Evolutionary conservation across 2,329 filamentous ascomycete genomes (phyloP).

Genomic region (Huntiella savannae): DNA sequence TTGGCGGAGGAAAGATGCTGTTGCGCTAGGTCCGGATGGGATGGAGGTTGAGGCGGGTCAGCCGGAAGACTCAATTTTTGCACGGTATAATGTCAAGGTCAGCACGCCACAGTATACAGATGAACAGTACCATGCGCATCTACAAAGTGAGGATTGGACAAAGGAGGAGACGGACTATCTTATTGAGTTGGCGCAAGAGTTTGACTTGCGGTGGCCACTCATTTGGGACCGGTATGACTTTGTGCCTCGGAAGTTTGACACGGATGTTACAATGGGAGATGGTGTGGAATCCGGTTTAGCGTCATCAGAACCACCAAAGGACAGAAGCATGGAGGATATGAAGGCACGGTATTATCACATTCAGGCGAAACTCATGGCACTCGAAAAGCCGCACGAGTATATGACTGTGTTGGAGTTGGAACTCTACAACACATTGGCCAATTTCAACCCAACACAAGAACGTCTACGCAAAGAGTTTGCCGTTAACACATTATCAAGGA

Average conservation of each 20-base stretch:
- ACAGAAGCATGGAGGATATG: conserved; percentile 67
- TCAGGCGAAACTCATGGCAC: conserved; percentile 61
- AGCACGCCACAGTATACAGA: conserved; percentile 67
- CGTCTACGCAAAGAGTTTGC: conserved; percentile 68
- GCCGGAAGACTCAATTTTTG: conserved; percentile 46
- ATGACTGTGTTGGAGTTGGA: conserved; percentile 79
- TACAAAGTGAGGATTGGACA: conserved; percentile 65
- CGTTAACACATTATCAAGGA: conserved; percentile 56
- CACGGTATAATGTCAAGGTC: conserved; percentile 74
- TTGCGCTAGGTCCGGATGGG: conserved; percentile 8
- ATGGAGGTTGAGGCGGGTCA: conserved; percentile 13
- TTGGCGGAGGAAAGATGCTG: conserved; percentile 46
- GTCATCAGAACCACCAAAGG: conserved; percentile 11
- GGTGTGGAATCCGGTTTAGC: conserved; percentile 31
- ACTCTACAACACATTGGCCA: conserved; percentile 66
- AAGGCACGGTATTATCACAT: conserved; percentile 84
- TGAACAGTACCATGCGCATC: conserved; percentile 61
- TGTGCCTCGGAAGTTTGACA: conserved; percentile 26
- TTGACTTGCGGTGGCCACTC: conserved; percentile 74
- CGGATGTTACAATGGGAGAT: conserved; percentile 24
- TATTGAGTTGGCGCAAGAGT: conserved; percentile 54
- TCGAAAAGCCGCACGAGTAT: conserved; percentile 59
- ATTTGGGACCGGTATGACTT: conserved; percentile 89
- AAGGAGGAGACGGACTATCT: conserved; percentile 90
- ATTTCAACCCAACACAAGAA: conserved; percentile 70